These are phyloP conservation scores for Cucumis hystrix DNA, from an alignment of 306 rosid species.

Conservation along the genomic window DNA sequence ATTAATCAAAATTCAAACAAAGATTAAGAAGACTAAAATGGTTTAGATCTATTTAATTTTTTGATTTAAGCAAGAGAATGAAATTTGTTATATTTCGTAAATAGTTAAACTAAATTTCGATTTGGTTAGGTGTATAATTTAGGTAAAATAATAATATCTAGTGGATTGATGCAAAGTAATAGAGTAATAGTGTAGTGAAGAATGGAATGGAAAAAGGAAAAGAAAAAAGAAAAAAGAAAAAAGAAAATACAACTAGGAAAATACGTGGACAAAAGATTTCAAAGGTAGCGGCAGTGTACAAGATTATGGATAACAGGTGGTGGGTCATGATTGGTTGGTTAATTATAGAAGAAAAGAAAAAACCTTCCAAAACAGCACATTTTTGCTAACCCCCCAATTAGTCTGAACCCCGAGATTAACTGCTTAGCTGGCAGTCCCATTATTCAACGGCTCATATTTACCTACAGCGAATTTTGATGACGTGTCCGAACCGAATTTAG, in stretches of 20 bases:
- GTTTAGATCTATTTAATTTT: too few species aligned
- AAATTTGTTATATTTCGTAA: too few species aligned
- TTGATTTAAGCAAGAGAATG: too few species aligned
- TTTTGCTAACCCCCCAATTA: background rate
- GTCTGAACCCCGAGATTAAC: background rate
- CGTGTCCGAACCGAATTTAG: background rate
- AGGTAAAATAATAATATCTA: background rate
- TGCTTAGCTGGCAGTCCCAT: slow-evolving; percentile 9
- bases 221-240: background rate
- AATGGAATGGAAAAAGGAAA: too few species aligned
- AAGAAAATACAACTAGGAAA: background rate
- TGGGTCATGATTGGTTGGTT: background rate
- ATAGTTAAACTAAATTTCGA: too few species aligned
- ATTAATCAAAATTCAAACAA: too few species aligned
- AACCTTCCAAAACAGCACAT: slow-evolving; percentile 3
- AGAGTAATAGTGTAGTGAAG: too few species aligned
- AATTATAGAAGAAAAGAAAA: background rate
- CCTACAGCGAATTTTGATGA: background rate
- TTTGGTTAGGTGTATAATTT: too few species aligned
- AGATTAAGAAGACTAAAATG: too few species aligned
- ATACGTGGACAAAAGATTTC: background rate
- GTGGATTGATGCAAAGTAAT: background rate
- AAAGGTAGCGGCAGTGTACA: background rate
- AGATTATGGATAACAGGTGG: background rate
- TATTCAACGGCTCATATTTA: background rate